Evolutionary conservation across 176 grass and related monocot genomes (phyloP).

Genomic region (Pharus latifolius): DNA sequence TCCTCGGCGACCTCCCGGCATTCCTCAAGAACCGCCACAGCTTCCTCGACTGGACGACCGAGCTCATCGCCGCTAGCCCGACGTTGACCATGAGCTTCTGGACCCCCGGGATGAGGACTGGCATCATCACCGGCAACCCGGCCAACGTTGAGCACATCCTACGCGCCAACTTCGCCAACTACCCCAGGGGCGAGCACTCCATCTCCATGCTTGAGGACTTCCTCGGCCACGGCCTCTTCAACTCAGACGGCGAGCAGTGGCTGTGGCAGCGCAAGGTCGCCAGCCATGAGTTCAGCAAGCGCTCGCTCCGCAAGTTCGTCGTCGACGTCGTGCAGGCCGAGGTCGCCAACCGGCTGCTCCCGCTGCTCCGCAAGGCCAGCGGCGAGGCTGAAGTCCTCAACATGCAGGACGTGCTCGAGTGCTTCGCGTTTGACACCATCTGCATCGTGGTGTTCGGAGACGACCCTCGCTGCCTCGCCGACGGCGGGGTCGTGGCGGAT

Average conservation of each 20-base stretch:
- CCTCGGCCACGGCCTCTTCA: conserved; percentile 41
- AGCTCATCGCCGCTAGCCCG: conserved; percentile 12
- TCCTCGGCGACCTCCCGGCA: conserved; percentile 32
- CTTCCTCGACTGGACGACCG: conserved; percentile 28
- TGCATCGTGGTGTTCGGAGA: conserved; percentile 46
- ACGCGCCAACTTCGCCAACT: conserved; percentile 20
- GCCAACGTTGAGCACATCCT: conserved; percentile 39
- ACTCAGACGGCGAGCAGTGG: conserved; percentile 40
- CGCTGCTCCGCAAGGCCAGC: not conserved
- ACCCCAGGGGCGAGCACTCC: conserved; percentile 17
- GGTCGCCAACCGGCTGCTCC: conserved; percentile 17
- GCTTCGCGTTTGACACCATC: conserved; percentile 59
- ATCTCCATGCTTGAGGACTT: conserved; percentile 25
- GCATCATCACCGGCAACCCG: conserved; percentile 31
- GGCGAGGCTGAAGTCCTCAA: not conserved
- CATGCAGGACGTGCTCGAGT: conserved; percentile 32
- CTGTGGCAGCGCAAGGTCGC: conserved; percentile 27
- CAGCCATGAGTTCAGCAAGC: conserved; percentile 36
- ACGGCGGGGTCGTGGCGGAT: not conserved
- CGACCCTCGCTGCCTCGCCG: conserved; percentile 40
- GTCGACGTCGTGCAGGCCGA: conserved; percentile 21
- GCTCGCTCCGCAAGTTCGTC: conserved; percentile 28
- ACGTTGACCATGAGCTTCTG: conserved; percentile 10
- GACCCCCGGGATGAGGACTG: not conserved
- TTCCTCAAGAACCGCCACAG: conserved; percentile 35